These are phyloP conservation scores for Mycena albidolilacea DNA, from an alignment of 768 basidiomycete genomes.

Conservation along the genomic window DNA sequence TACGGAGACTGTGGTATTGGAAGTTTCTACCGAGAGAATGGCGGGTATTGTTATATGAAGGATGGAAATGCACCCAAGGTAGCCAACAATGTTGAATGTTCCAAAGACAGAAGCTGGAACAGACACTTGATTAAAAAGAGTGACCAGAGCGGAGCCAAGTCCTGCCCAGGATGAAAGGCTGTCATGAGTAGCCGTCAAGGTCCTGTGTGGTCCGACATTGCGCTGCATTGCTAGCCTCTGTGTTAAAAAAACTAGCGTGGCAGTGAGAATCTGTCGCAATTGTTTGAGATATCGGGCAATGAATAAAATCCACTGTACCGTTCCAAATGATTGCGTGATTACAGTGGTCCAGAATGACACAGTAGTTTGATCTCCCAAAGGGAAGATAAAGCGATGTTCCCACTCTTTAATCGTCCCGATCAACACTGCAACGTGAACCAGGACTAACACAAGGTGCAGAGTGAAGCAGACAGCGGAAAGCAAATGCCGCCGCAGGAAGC, in stretches of 20 bases:
- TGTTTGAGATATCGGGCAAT: neutral
- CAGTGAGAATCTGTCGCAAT: neutral
- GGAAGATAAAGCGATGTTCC: neutral
- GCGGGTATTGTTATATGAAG: conserved; percentile 7
- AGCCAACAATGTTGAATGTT: neutral
- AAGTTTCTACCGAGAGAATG: neutral
- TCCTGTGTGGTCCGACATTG: neutral
- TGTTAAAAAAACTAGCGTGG: neutral
- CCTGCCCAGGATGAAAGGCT: neutral
- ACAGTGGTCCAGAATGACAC: neutral
- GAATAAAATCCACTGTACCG: neutral
- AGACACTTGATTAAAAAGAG: conserved; percentile 7
- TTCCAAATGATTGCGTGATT: neutral
- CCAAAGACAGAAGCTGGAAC: conserved; percentile 6
- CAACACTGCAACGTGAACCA: conserved; percentile 1
- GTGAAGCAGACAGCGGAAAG: neutral
- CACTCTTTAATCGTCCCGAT: neutral
- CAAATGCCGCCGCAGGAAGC: neutral
- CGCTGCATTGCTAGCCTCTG: neutral
- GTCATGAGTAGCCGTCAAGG: conserved; percentile 4
- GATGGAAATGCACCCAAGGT: conserved; percentile 3
- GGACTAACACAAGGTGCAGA: neutral
- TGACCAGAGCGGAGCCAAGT: neutral
- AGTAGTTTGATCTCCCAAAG: neutral
- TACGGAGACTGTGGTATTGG: neutral